phyloP scores from a whole-genome alignment of 2,329 filamentous ascomycete genomes.

The Rhynchosporium secalis region DNA sequence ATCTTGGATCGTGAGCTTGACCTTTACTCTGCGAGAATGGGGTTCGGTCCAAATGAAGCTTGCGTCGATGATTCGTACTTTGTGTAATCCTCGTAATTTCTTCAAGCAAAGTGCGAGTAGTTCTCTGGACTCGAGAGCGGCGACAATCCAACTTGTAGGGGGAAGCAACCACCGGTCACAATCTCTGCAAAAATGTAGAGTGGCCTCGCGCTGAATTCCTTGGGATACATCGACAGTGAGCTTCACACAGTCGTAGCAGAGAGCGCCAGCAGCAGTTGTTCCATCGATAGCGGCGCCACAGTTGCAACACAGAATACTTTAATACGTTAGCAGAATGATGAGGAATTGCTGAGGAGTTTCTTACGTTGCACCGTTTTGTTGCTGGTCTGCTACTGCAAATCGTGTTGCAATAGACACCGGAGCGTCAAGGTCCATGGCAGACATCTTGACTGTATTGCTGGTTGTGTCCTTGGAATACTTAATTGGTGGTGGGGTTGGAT shows the following conservation, averaged over 20 bases:
- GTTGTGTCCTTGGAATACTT: constrained; percentile 18
- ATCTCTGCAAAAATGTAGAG: constrained; percentile 87
- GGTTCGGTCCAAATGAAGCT: constrained; percentile 98
- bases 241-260: constrained; percentile 96
- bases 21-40: constrained; percentile 86
- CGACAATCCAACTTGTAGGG: constrained; percentile 82
- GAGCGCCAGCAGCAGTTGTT: constrained; percentile 78
- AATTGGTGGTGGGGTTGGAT: constrained; percentile 26
- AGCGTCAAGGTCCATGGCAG: constrained; percentile 60
- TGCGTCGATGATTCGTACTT: constrained; percentile 92
- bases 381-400: constrained; percentile 28
- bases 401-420: constrained; percentile 51
- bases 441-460: constrained; percentile 44
- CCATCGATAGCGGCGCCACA: constrained; percentile 95
- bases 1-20: constrained; percentile 92
- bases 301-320: constrained; percentile 94
- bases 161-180: constrained; percentile 93
- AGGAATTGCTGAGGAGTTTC: constrained; percentile 32
- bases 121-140: constrained; percentile 84
- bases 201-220: constrained; percentile 87
- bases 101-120: constrained; percentile 87
- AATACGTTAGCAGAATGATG: constrained; percentile 25
- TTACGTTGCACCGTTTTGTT: constrained; percentile 53
- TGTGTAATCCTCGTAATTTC: constrained; percentile 81
- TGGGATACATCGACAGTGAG: constrained; percentile 89